These are phyloP conservation scores for Stereum hirsutum DNA, from an alignment of 1,284 basidiomycete species.

Conservation along the genomic window DNA sequence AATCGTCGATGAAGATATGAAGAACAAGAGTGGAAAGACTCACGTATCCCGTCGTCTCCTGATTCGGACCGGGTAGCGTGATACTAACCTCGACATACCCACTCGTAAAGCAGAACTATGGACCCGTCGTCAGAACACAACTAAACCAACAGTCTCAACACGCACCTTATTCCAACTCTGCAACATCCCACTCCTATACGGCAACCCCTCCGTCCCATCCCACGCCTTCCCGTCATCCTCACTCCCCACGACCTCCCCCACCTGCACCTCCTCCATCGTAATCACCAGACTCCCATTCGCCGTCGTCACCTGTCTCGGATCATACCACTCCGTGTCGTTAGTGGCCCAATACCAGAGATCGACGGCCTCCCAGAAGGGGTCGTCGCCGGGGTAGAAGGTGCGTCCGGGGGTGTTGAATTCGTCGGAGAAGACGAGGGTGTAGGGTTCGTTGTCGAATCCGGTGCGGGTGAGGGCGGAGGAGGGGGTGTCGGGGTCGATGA, in stretches of 20 bases:
- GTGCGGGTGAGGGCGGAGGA: slow-evolving; percentile 40
- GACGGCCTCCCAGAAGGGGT: slow-evolving; percentile 68
- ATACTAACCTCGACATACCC: slow-evolving; percentile 57
- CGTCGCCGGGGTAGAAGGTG: slow-evolving; percentile 61
- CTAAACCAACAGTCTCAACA: too few species aligned
- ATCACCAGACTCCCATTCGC: slow-evolving; percentile 64
- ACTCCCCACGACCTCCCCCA: too few species aligned
- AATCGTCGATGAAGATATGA: not conserved
- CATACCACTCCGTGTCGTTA: slow-evolving; percentile 69
- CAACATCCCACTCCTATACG: slow-evolving; percentile 55
- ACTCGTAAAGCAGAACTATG: slow-evolving; percentile 79
- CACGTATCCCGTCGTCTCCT: slow-evolving; percentile 26
- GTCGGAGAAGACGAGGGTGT: slow-evolving; percentile 71
- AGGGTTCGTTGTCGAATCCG: slow-evolving; percentile 57
- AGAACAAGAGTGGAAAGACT: slow-evolving; percentile 11
- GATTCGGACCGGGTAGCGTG: slow-evolving; percentile 26
- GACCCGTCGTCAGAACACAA: too few species aligned
- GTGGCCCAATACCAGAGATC: slow-evolving; percentile 67
- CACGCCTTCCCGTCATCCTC: too few species aligned
- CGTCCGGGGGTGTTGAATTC: slow-evolving; percentile 75
- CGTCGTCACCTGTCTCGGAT: slow-evolving; percentile 70
- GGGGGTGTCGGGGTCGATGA: slow-evolving; percentile 68
- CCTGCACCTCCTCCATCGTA: slow-evolving; percentile 49
- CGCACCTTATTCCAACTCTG: slow-evolving; percentile 81
- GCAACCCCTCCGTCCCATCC: slow-evolving; percentile 62